These are phyloP conservation scores for Alloteropsis semialata DNA, from an alignment of 176 grass and related monocot species.

Conservation along the genomic window DNA sequence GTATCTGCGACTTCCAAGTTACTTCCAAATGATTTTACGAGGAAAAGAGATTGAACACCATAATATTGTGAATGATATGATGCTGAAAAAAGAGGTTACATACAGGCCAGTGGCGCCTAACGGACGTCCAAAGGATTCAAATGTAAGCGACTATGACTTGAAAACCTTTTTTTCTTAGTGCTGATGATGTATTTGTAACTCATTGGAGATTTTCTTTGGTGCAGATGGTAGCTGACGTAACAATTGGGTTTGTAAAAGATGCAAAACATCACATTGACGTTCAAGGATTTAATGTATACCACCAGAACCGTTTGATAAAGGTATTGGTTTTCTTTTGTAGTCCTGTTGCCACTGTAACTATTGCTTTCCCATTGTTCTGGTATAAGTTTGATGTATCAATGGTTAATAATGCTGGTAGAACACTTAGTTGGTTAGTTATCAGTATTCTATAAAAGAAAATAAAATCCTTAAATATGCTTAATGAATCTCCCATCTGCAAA, in stretches of 20 bases:
- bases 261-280: slow-evolving; percentile 93
- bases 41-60: slow-evolving; percentile 97
- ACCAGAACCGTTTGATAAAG: slow-evolving; percentile 96
- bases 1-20: slow-evolving; percentile 76
- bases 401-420: not conserved
- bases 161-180: slow-evolving; percentile 19
- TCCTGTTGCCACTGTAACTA: not conserved
- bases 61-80: slow-evolving; percentile 97
- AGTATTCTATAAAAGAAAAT: not conserved
- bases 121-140: slow-evolving; percentile 67
- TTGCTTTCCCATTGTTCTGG: slow-evolving; percentile 1
- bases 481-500: not conserved
- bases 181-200: slow-evolving; percentile 23
- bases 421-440: not conserved
- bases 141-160: slow-evolving; percentile 47
- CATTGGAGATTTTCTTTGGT: slow-evolving; percentile 17
- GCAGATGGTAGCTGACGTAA: slow-evolving; percentile 94
- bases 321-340: slow-evolving; percentile 38
- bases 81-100: slow-evolving; percentile 93
- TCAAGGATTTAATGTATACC: slow-evolving; percentile 99
- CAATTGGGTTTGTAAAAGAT: slow-evolving; percentile 98
- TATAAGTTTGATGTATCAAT: slow-evolving; percentile 17
- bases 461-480: not conserved
- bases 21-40: slow-evolving; percentile 85
- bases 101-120: slow-evolving; percentile 71